These are phyloP conservation scores for Graphilbum fragrans DNA, from an alignment of 2,329 filamentous ascomycete genomes.

Conservation along the genomic window DNA sequence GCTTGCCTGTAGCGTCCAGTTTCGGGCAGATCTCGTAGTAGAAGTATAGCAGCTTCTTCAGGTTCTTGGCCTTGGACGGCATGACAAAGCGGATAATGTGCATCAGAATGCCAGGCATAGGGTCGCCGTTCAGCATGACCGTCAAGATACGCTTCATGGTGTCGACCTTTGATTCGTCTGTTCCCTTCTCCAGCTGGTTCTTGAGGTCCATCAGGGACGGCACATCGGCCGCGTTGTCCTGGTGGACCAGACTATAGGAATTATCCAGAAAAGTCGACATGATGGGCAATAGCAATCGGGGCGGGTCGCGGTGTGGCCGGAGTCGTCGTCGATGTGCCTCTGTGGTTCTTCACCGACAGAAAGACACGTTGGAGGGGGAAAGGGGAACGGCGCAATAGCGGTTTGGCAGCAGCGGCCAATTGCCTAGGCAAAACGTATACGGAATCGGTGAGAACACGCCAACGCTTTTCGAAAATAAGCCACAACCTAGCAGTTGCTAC, in stretches of 20 bases:
- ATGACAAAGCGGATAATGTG: constrained; percentile 99
- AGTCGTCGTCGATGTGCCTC: not conserved
- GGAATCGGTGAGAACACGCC: too few species aligned
- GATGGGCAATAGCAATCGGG: constrained; percentile 24
- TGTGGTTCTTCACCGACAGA: too few species aligned
- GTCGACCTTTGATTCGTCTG: constrained; percentile 82
- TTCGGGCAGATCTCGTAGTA: constrained; percentile 99
- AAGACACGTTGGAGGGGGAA: too few species aligned
- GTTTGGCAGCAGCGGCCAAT: too few species aligned
- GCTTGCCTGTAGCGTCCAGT: constrained; percentile 78
- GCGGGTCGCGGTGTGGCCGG: not conserved
- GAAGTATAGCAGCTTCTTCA: constrained; percentile 98
- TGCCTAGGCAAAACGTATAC: too few species aligned
- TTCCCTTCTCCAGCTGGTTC: constrained; percentile 86
- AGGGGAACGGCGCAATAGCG: too few species aligned
- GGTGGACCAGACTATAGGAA: constrained; percentile 91
- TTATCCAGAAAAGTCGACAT: constrained; percentile 95
- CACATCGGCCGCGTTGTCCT: constrained; percentile 92
- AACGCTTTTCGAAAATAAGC: not conserved
- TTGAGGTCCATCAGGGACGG: constrained; percentile 84
- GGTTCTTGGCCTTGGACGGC: constrained; percentile 89
- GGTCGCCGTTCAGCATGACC: constrained; percentile 95
- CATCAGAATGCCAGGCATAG: constrained; percentile 93
- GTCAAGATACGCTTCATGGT: constrained; percentile 95
- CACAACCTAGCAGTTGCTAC: constrained; percentile 2